phyloP scores from a whole-genome alignment of 306 rosid species.

The cucumber (Cucumis sativus) region DNA sequence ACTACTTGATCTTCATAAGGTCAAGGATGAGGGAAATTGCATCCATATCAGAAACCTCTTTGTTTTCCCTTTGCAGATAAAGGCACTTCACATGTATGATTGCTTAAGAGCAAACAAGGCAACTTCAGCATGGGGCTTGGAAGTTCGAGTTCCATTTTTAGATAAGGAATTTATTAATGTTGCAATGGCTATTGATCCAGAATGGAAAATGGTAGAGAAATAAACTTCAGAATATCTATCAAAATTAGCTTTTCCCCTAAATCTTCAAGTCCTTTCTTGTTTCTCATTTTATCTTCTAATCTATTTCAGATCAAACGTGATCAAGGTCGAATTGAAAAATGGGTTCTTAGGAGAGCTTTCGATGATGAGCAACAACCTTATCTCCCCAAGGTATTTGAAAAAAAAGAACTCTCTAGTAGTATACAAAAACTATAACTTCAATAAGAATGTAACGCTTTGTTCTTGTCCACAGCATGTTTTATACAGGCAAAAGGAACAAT shows the following conservation, averaged over 20 bases:
- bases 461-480: constrained; percentile 57
- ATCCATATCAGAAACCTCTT: background rate
- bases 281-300: background rate
- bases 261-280: background rate
- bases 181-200: constrained; percentile 87
- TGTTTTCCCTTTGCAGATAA: constrained; percentile 41
- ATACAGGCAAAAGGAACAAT: constrained; percentile 92
- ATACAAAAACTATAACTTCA: background rate
- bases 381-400: constrained; percentile 70
- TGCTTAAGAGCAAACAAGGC: constrained; percentile 87
- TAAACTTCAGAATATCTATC: background rate
- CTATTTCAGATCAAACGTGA: constrained; percentile 50
- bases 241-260: background rate
- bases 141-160: constrained; percentile 87
- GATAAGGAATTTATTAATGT: constrained; percentile 68
- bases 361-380: constrained; percentile 86
- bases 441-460: constrained; percentile 1
- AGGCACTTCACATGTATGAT: constrained; percentile 82
- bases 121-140: constrained; percentile 92
- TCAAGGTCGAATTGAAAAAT: constrained; percentile 81
- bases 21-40: background rate
- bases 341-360: constrained; percentile 78
- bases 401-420: background rate
- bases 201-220: constrained; percentile 50
- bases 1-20: background rate